Conservation (phyloP, 495 filamentous ascomycete genomes). For the Lophium mytilinum region DNA sequence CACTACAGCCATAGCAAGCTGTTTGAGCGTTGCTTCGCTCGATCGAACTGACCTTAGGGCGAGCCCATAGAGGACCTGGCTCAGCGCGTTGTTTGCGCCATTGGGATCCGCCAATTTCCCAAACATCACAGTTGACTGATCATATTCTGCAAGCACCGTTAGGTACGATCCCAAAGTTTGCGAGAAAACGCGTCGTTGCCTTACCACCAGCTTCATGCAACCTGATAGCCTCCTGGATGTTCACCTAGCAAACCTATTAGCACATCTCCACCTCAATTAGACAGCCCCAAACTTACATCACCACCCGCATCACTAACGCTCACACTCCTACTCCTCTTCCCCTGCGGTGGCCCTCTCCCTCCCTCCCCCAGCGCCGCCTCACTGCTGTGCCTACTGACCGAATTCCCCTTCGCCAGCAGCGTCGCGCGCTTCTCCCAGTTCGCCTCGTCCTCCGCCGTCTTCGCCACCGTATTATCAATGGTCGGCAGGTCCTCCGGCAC, state of each 20-base stretch:
- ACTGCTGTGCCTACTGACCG: slow-evolving; percentile 25
- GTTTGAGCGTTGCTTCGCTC: slow-evolving; percentile 1
- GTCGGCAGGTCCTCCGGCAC: slow-evolving; percentile 74
- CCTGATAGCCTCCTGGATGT: slow-evolving; percentile 93
- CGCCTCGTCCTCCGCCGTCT: slow-evolving; percentile 41
- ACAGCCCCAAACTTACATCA: slow-evolving; percentile 17
- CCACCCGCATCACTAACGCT: slow-evolving; percentile 21
- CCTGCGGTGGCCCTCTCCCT: slow-evolving; percentile 25
- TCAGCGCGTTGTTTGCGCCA: slow-evolving; percentile 82
- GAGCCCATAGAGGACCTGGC: slow-evolving; percentile 93
- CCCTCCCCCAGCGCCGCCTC: slow-evolving; percentile 34
- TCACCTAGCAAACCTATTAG: slow-evolving; percentile 42
- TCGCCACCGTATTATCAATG: slow-evolving; percentile 48
- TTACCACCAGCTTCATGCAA: slow-evolving; percentile 77
- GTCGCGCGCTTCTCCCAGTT: slow-evolving; percentile 88
- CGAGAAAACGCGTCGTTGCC: slow-evolving; percentile 15
- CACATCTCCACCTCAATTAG: neutral
- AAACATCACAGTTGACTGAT: slow-evolving; percentile 77
- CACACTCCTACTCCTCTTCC: slow-evolving; percentile 22
- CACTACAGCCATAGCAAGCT: neutral
- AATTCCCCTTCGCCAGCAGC: slow-evolving; percentile 64
- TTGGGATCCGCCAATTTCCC: slow-evolving; percentile 76
- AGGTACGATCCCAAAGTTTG: neutral
- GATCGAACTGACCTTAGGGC: slow-evolving; percentile 64
- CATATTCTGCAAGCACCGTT: slow-evolving; percentile 39